A percentile compares a stretch with the other conserved stretches of the same genome.
phyloP scores from a whole-genome alignment of 768 basidiomycete genomes.

The Phylloporus sp. region DNA sequence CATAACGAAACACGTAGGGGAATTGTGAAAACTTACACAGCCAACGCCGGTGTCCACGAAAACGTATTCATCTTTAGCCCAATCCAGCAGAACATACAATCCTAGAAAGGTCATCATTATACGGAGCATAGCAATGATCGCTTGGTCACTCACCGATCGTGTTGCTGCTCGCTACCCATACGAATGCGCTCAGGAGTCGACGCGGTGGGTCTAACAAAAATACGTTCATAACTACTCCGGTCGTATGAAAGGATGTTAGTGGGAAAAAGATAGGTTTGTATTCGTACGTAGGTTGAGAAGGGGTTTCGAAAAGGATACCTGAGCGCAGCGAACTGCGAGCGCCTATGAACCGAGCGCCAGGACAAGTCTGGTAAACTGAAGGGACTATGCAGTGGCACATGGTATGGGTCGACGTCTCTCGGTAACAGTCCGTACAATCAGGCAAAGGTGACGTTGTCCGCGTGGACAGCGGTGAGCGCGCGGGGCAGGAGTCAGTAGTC shows the following conservation, averaged over 20 bases:
- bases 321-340: conserved; percentile 7
- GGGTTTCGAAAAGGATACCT: conserved; percentile 9
- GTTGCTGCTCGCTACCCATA: conserved; percentile 51
- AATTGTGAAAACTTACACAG: conserved; percentile 48
- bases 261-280: conserved; percentile 48
- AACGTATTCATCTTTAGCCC: conserved; percentile 60
- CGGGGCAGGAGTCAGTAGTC: conserved; percentile 6
- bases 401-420: conserved; percentile 12
- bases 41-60: conserved; percentile 71
- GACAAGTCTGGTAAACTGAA: conserved; percentile 8
- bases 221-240: conserved; percentile 71
- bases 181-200: conserved; percentile 59
- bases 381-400: neutral
- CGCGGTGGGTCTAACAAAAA: conserved; percentile 65
- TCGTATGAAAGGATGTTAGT: conserved; percentile 59
- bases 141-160: conserved; percentile 25
- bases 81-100: conserved; percentile 60
- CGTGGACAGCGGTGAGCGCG: conserved; percentile 22
- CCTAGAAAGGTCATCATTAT: conserved; percentile 40
- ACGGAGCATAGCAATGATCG: neutral
- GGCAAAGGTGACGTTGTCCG: conserved; percentile 21
- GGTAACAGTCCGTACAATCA: conserved; percentile 11
- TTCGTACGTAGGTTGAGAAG: conserved; percentile 9
- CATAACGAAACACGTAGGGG: neutral
- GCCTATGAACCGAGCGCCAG: neutral